Percentiles rank a stretch among this genome's conserved stretches.
phyloP scores from a whole-genome alignment of 2,329 filamentous ascomycete species.

The Arthrobotrys pseudoclavata region DNA sequence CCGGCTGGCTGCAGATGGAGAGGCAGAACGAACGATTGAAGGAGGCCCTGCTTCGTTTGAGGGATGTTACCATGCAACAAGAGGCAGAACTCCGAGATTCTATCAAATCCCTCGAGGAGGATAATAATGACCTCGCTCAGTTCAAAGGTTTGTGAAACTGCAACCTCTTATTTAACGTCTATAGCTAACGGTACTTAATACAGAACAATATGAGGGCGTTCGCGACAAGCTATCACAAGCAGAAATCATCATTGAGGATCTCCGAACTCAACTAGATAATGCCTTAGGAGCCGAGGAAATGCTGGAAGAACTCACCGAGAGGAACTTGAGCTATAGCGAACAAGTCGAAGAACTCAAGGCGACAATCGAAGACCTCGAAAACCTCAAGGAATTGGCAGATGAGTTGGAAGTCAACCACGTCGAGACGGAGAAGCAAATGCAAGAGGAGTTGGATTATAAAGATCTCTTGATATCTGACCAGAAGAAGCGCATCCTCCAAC shows the following conservation, averaged over 20 bases:
- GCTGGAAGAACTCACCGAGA: constrained; percentile 90
- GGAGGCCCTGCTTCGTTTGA: constrained; percentile 84
- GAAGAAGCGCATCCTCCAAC: constrained; percentile 77
- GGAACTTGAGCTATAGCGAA: constrained; percentile 85
- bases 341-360: constrained; percentile 85
- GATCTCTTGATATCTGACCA: constrained; percentile 88
- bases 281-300: constrained; percentile 91
- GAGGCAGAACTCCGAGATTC: constrained; percentile 83
- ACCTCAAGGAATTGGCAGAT: constrained; percentile 90
- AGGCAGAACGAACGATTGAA: constrained; percentile 87
- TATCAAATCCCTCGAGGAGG: constrained; percentile 79
- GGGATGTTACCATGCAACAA: constrained; percentile 87
- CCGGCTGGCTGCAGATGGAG: constrained; percentile 92
- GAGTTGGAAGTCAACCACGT: constrained; percentile 94
- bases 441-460: constrained; percentile 91
- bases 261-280: constrained; percentile 90
- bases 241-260: constrained; percentile 83
- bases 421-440: constrained; percentile 92
- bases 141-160: constrained; percentile 69
- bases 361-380: constrained; percentile 88
- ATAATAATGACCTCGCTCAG: constrained; percentile 76
- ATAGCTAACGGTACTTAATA: neutral
- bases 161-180: neutral
- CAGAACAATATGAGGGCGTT: constrained; percentile 75
- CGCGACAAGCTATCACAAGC: constrained; percentile 80